Percentiles rank a stretch among this genome's conserved stretches.
Conservation (phyloP, 768 basidiomycete genomes). For the Hypholoma sublateritium region DNA sequence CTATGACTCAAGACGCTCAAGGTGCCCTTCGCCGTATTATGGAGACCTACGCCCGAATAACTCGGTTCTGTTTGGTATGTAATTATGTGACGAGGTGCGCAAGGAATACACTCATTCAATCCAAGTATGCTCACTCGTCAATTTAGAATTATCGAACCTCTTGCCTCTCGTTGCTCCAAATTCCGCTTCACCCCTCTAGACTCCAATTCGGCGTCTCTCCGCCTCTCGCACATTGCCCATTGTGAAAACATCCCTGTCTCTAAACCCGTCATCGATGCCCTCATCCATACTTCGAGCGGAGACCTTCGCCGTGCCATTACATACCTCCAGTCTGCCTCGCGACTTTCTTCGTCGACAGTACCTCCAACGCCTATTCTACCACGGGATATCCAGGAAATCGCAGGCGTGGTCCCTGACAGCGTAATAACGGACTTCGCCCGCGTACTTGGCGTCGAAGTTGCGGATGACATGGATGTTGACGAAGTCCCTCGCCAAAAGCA, state of each 20-base stretch:
- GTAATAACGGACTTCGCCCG: conserved; percentile 70
- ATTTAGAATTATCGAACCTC: conserved; percentile 91
- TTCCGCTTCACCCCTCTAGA: conserved; percentile 97
- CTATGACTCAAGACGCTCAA: conserved; percentile 99
- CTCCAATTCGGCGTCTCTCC: conserved; percentile 64
- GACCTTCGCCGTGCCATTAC: conserved; percentile 97
- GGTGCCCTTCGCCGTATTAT: conserved; percentile 97
- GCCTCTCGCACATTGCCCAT: conserved; percentile 79
- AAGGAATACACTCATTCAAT: neutral
- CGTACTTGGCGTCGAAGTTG: conserved; percentile 71
- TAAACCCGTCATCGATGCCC: conserved; percentile 60
- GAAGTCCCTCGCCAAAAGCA: conserved; percentile 33
- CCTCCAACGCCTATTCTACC: conserved; percentile 77
- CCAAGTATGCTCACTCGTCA: neutral
- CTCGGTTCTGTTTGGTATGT: conserved; percentile 96
- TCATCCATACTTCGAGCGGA: conserved; percentile 82
- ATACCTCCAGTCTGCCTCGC: conserved; percentile 92
- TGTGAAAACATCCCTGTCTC: conserved; percentile 67
- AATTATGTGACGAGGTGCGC: conserved; percentile 96
- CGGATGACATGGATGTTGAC: conserved; percentile 51
- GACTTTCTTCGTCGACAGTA: conserved; percentile 72
- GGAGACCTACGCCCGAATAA: conserved; percentile 98
- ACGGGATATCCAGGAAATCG: conserved; percentile 91
- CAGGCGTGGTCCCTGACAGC: conserved; percentile 84
- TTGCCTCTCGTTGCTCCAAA: conserved; percentile 98